Percentiles rank a stretch among this genome's conserved stretches.
These are phyloP conservation scores for Ramularia collo-cygni DNA, from an alignment of 2,329 filamentous ascomycete species.

Conservation along the genomic window DNA sequence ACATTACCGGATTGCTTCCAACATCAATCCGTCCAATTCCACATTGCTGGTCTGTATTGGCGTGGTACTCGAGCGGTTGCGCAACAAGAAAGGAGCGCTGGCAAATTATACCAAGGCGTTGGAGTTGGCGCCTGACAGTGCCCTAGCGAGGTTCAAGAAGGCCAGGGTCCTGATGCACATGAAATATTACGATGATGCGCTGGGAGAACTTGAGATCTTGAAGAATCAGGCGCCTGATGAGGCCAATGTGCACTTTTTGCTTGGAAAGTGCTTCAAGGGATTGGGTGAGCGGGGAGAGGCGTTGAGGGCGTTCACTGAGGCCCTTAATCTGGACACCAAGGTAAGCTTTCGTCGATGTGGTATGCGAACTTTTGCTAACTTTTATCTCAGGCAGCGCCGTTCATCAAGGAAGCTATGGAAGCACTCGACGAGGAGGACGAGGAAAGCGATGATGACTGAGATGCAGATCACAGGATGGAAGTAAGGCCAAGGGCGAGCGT, in stretches of 20 bases:
- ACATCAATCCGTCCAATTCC: slow-evolving; percentile 89
- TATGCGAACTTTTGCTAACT: slow-evolving; percentile 11
- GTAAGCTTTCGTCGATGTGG: slow-evolving; percentile 45
- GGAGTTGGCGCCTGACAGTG: slow-evolving; percentile 70
- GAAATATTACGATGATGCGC: slow-evolving; percentile 60
- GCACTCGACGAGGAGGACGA: slow-evolving; percentile 47
- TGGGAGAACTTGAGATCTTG: slow-evolving; percentile 76
- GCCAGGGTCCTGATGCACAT: slow-evolving; percentile 78
- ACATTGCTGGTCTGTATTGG: slow-evolving; percentile 91
- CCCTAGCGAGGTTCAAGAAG: slow-evolving; percentile 87
- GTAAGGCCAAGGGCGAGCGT: too few species aligned
- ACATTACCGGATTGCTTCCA: slow-evolving; percentile 81
- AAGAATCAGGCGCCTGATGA: slow-evolving; percentile 91
- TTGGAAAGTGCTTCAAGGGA: slow-evolving; percentile 67
- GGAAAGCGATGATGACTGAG: slow-evolving; percentile 21
- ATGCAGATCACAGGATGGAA: too few species aligned
- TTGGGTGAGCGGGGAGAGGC: slow-evolving; percentile 59
- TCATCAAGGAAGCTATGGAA: slow-evolving; percentile 97
- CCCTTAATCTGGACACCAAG: slow-evolving; percentile 93
- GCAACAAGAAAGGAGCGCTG: slow-evolving; percentile 71
- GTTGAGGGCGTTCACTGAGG: slow-evolving; percentile 91
- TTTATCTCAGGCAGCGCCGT: slow-evolving; percentile 64
- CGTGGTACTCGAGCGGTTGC: slow-evolving; percentile 76
- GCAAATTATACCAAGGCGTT: slow-evolving; percentile 76
- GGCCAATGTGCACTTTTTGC: slow-evolving; percentile 88